Evolutionary conservation across 768 basidiomycete species (phyloP), one percentile per base, ranked within the genome.

Genomic region (Hygrocybe coccinea): DNA sequence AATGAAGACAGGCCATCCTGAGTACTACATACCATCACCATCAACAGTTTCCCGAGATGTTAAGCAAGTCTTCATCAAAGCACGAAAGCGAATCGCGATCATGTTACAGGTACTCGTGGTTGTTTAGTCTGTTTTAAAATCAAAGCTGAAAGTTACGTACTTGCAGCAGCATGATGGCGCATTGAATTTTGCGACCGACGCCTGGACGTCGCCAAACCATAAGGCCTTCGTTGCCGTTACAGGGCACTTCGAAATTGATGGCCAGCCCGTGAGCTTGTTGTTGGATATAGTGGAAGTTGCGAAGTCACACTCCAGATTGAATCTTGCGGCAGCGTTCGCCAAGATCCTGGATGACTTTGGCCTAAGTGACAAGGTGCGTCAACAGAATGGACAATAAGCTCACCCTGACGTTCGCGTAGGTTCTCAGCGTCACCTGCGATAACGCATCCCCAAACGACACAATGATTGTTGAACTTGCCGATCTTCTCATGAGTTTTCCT

Each of bases 211-310:
- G 24, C 60, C 58, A 7, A 61, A 61, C 43, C 60, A 56, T 34
- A n/a, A 37, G n/a, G 58, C 58, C 5, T 61, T 55, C 22, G 52
- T 61, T 6, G 59, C 58, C 1, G 45, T 62, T 14, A 59, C 59
- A 5, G 70, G 71, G 1, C 73, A 77, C 43, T 60, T 74, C 25
- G 67, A 71, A 33, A 25, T 65, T 5, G 45, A 73, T 0, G 71
- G 73, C 0, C 46, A 56, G 6, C 68, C 66, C 0, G 33, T 73
- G 0, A 35, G 52, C 0, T 61, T 75, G 5, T 41, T 71, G 0
- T 60, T 78, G 1, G 75, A 78, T 51, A 50, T 78, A 3, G 60
- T 74, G 11, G 73, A 78, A 57, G 69, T 77, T 1, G 45, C 67
- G 1, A 45, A 59, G 54, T 72, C 72, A 0, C 75, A 79, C 54